Evolutionary conservation across 1,284 basidiomycete genomes (phyloP), one percentile per base, ranked within the genome.

Genomic region (Tetrapyrgos nigripes): DNA sequence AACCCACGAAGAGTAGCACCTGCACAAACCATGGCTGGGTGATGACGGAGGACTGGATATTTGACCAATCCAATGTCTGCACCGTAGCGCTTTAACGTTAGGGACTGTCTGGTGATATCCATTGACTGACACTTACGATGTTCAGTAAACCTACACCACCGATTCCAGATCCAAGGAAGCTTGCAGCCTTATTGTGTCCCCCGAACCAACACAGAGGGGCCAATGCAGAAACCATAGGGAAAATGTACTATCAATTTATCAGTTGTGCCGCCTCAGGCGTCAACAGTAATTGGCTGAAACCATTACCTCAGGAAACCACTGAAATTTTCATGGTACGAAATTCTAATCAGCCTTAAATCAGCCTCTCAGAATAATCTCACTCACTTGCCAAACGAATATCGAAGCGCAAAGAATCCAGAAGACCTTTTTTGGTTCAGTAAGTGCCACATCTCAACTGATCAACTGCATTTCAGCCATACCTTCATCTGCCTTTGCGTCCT

Each of bases 141-240:
- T 40, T 40, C 8, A 40, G 37, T 40, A 40, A n/a, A 9, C 37
- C 37, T n/a, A n/a, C 37, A 17, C 37, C 37, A n/a, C 37, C 37
- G 19, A 40, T 6, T 17, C 37, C 37, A 5, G 37, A 40, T 9
- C 37, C 37, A 9, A 40, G 17, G 37, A 40, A 40, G 17, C 19
- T 40, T 40, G 37, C 37, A 40, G 37, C 51, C 57, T 40, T 40
- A n/a, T 40, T 40, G 37, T n/a, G 37, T n/a, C 37, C 37, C 4
- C 37, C 37, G 17, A 40, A 40, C 37, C 37, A 40, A 17, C 37
- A 40, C 37, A 40, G 17, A 40, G 37, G 37, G 4, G 37, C 37
- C 14, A 40, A n/a, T 5, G 37, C 37, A 6, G 37, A 40, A 6
- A 40, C 14, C 37, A 40, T 40, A 17, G 37, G 37, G 37, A 40